phyloP scores from a whole-genome alignment of 768 basidiomycete genomes.

The Kwoniella dejecticola region DNA sequence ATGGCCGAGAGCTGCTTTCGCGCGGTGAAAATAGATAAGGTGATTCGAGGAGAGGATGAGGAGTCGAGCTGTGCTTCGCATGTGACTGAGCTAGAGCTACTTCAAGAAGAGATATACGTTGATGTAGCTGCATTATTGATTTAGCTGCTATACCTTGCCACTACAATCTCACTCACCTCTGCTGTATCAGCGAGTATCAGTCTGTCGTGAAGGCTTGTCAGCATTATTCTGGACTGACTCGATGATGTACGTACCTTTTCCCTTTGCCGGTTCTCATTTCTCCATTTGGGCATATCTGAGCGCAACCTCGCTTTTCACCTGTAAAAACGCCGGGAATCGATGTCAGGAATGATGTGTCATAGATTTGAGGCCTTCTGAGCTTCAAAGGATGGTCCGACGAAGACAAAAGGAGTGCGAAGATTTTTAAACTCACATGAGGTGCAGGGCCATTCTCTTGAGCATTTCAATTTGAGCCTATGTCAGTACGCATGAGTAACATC shows the following conservation, averaged over 20 bases:
- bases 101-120: slow-evolving; percentile 49
- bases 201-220: slow-evolving; percentile 6
- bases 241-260: slow-evolving; percentile 32
- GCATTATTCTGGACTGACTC: background rate
- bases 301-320: slow-evolving; percentile 51
- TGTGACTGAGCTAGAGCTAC: slow-evolving; percentile 50
- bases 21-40: slow-evolving; percentile 46
- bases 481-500: no score
- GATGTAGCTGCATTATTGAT: slow-evolving; percentile 38
- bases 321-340: background rate
- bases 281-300: slow-evolving; percentile 52
- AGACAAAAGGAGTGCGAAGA: background rate
- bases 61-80: slow-evolving; percentile 22
- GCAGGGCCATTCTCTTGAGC: slow-evolving; percentile 53
- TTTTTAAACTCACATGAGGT: slow-evolving; percentile 39
- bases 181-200: slow-evolving; percentile 52
- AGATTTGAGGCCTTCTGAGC: no score
- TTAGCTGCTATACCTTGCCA: slow-evolving; percentile 11
- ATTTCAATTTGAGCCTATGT: slow-evolving; percentile 51
- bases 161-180: slow-evolving; percentile 35
- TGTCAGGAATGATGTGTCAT: no score
- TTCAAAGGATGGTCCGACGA: background rate
- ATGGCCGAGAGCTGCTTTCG: slow-evolving; percentile 19
- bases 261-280: slow-evolving; percentile 51
- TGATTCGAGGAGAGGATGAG: slow-evolving; percentile 48